Evolutionary conservation across 148 eudicot genomes (phyloP).

Genomic region (Talinum fruticosum): DNA sequence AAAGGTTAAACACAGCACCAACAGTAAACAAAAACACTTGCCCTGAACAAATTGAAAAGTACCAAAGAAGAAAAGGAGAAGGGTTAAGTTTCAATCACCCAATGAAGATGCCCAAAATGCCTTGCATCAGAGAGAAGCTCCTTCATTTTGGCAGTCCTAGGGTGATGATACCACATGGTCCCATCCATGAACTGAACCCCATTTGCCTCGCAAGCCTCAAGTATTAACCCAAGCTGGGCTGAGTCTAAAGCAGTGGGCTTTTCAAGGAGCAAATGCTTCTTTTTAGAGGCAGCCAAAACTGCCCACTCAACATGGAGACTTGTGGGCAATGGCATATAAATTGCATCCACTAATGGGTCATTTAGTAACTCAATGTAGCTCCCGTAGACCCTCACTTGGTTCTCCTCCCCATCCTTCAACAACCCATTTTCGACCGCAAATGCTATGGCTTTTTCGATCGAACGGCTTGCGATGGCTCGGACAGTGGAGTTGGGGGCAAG

Average conservation of each 20-base stretch:
- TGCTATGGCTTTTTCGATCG: slow-evolving; percentile 41
- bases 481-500: slow-evolving; percentile 44
- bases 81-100: slow-evolving; percentile 1
- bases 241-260: slow-evolving; percentile 57
- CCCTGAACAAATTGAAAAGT: neutral
- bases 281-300: slow-evolving; percentile 45
- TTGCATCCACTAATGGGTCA: slow-evolving; percentile 50
- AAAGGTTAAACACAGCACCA: too few relatives aligned
- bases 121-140: slow-evolving; percentile 32
- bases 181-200: slow-evolving; percentile 63
- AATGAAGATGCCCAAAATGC: slow-evolving; percentile 34
- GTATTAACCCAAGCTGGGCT: slow-evolving; percentile 36
- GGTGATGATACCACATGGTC: slow-evolving; percentile 64
- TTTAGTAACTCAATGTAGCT: slow-evolving; percentile 46
- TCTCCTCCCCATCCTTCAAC: neutral
- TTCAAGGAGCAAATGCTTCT: slow-evolving; percentile 57
- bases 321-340: slow-evolving; percentile 60
- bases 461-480: slow-evolving; percentile 47
- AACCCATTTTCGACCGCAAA: slow-evolving; percentile 32
- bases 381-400: slow-evolving; percentile 37
- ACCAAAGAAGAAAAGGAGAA: neutral
- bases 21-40: too few relatives aligned
- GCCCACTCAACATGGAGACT: slow-evolving; percentile 46
- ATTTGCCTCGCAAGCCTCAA: slow-evolving; percentile 42
- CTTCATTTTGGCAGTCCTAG: slow-evolving; percentile 53